These are phyloP conservation scores for Geum urbanum DNA, from an alignment of 306 rosid species.

Conservation along the genomic window DNA sequence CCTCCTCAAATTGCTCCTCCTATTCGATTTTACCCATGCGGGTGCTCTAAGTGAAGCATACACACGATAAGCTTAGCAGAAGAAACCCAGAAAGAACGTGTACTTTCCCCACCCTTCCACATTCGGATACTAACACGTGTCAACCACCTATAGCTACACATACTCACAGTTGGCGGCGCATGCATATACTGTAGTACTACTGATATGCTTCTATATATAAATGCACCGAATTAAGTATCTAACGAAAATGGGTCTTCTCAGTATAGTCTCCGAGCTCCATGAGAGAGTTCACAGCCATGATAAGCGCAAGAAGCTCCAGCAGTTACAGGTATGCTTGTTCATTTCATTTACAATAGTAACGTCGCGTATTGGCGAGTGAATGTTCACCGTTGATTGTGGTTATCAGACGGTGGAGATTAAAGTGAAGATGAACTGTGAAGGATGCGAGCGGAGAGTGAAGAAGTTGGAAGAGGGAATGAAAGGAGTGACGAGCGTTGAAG, in stretches of 20 bases:
- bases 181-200: not conserved
- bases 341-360: not conserved
- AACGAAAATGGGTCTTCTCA: constrained; percentile 29
- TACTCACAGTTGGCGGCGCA: not conserved
- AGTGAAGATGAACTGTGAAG: constrained; percentile 53
- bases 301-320: constrained; percentile 27
- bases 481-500: constrained; percentile 40
- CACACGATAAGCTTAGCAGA: not conserved
- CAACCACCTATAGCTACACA: not conserved
- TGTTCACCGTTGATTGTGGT: not conserved
- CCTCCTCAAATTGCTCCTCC: no score
- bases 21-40: no score
- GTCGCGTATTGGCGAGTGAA: not conserved
- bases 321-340: constrained; percentile 22
- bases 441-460: constrained; percentile 43
- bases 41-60: not conserved
- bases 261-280: constrained; percentile 8
- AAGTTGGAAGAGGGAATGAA: constrained; percentile 47
- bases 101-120: constrained; percentile 17
- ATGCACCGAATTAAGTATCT: no score
- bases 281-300: not conserved
- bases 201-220: no score
- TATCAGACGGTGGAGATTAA: constrained; percentile 45
- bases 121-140: constrained; percentile 1
- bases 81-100: constrained; percentile 13